These are phyloP conservation scores for Nakaseomyces kungkrabaensis DNA, from an alignment of 1,139 yeast species.

Conservation along the genomic window DNA sequence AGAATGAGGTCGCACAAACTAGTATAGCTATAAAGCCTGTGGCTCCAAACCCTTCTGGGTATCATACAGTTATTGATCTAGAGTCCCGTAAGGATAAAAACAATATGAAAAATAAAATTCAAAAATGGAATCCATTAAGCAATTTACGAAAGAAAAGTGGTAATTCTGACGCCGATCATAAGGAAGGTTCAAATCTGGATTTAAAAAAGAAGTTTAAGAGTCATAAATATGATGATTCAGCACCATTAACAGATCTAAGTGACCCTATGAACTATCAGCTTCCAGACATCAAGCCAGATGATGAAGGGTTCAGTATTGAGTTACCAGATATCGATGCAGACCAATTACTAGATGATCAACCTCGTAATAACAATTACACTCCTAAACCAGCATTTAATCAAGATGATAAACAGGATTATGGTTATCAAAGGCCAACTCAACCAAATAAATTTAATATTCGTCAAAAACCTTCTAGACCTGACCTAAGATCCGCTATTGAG, in stretches of 20 bases:
- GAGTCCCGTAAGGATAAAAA: constrained; percentile 7
- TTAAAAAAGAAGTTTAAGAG: neutral
- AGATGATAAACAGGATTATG: neutral
- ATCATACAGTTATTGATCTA: constrained; percentile 20
- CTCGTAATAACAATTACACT: neutral
- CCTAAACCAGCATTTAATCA: neutral
- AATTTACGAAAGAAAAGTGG: constrained; percentile 21
- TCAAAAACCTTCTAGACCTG: neutral
- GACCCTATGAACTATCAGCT: constrained; percentile 17
- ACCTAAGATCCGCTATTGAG: neutral
- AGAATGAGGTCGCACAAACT: constrained; percentile 11
- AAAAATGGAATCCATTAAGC: constrained; percentile 24
- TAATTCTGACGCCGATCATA: neutral
- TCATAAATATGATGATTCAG: constrained; percentile 5
- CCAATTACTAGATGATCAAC: neutral
- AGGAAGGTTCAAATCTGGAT: neutral
- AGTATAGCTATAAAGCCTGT: constrained; percentile 4
- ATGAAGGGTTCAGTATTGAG: constrained; percentile 19
- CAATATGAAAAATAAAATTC: constrained; percentile 18
- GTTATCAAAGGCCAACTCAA: neutral
- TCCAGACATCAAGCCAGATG: constrained; percentile 22
- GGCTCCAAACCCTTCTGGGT: constrained; percentile 5
- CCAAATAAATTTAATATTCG: constrained; percentile 1
- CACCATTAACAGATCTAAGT: constrained; percentile 9
- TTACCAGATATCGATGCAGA: constrained; percentile 12